These are phyloP conservation scores for Primulina huaijiensis DNA, from an alignment of 257 asterid species.

Conservation along the genomic window DNA sequence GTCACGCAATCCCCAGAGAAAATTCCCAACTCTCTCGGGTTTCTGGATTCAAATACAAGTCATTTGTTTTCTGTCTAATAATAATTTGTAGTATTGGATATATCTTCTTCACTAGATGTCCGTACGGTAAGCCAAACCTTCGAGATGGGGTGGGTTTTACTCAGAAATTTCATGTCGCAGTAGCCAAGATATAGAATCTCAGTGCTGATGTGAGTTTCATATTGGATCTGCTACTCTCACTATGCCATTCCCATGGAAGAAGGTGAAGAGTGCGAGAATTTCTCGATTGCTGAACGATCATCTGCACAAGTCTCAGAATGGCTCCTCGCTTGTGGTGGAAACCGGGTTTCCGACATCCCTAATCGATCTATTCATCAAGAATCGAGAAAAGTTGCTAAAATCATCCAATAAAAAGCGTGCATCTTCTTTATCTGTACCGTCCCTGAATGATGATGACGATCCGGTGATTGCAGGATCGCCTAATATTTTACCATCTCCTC, in stretches of 20 bases:
- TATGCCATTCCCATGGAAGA: slow-evolving; percentile 79
- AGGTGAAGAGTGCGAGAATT: slow-evolving; percentile 43
- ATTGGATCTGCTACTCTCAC: background rate
- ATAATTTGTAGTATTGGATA: too few species aligned
- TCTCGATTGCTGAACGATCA: slow-evolving; percentile 64
- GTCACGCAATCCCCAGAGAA: too few species aligned
- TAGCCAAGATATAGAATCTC: background rate
- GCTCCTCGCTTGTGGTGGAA: slow-evolving; percentile 62
- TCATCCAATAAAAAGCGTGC: slow-evolving; percentile 39
- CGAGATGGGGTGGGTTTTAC: slow-evolving; percentile 11
- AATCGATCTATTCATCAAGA: slow-evolving; percentile 70
- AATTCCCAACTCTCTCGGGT: too few species aligned
- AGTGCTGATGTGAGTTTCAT: background rate
- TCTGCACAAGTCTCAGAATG: slow-evolving; percentile 49
- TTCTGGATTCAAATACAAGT: too few species aligned
- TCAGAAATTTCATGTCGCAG: background rate
- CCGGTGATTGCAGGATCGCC: slow-evolving; percentile 15
- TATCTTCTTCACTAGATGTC: too few species aligned
- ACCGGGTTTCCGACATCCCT: slow-evolving; percentile 85
- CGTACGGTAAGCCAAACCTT: background rate
- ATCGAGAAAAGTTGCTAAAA: slow-evolving; percentile 54
- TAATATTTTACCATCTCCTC: slow-evolving; percentile 1
- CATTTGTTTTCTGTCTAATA: too few species aligned
- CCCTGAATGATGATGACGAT: background rate
- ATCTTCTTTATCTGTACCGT: background rate